These are phyloP conservation scores for Ormosia emarginata DNA, from an alignment of 306 rosid species.

Conservation along the genomic window DNA sequence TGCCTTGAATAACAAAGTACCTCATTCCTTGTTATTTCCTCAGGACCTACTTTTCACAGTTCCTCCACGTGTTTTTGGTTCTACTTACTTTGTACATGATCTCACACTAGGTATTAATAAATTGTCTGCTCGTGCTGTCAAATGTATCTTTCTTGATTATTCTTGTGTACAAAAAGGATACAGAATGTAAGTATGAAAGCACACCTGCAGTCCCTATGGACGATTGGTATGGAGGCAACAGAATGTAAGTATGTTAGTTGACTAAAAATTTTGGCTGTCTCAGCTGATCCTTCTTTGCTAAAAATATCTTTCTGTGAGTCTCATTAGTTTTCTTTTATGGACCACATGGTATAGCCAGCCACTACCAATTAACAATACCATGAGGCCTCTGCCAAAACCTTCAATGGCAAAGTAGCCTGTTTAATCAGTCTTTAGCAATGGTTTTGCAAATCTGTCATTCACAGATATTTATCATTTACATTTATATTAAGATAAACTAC, in stretches of 20 bases:
- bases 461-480: background rate
- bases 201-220: conserved; percentile 37
- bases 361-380: conserved; percentile 6
- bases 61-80: too few relatives aligned
- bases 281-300: background rate
- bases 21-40: too few relatives aligned
- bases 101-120: too few relatives aligned
- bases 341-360: background rate
- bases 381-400: conserved; percentile 8
- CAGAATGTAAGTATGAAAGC: too few relatives aligned
- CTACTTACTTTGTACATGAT: too few relatives aligned
- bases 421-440: background rate
- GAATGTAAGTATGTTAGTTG: conserved; percentile 29
- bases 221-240: conserved; percentile 26
- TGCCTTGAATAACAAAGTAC: too few relatives aligned
- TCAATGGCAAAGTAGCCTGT: background rate
- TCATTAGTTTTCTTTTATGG: conserved; percentile 16
- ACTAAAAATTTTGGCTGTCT: conserved; percentile 24
- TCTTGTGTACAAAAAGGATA: too few relatives aligned
- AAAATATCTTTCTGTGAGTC: conserved; percentile 24
- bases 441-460: background rate
- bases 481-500: background rate
- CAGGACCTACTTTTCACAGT: too few relatives aligned
- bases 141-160: too few relatives aligned
- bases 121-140: too few relatives aligned